Evolutionary conservation across 176 grass and related monocot genomes (phyloP).

Genomic region (Zea luxurians): DNA sequence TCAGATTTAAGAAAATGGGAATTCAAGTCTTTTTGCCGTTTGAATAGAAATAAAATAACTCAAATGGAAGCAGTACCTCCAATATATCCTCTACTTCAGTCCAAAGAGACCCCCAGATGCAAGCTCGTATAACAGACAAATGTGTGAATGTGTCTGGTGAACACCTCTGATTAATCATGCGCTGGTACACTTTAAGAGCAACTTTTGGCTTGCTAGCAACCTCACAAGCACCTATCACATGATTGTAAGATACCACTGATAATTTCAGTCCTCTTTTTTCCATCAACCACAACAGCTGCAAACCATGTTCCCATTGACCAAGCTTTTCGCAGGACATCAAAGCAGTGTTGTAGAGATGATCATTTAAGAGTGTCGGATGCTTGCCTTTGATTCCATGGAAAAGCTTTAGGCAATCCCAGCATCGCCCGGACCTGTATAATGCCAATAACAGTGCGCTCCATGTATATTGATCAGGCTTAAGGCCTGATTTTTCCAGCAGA

Average conservation of each 20-base stretch:
- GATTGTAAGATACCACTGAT: conserved; percentile 74
- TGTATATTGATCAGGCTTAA: conserved; percentile 79
- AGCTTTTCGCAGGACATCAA: conserved; percentile 85
- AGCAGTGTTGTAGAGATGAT: conserved; percentile 71
- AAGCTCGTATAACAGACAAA: conserved; percentile 78
- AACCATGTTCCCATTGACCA: conserved; percentile 78
- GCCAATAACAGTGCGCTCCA: conserved; percentile 75
- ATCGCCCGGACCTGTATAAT: conserved; percentile 70
- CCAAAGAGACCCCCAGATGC: conserved; percentile 93
- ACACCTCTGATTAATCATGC: conserved; percentile 60
- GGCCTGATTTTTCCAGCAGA: conserved; percentile 58
- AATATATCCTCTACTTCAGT: conserved; percentile 71
- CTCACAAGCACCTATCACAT: conserved; percentile 87
- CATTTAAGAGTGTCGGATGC: conserved; percentile 44
- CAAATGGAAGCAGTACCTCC: conserved; percentile 49
- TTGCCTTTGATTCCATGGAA: conserved; percentile 68
- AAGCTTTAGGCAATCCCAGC: conserved; percentile 62
- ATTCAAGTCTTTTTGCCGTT: too few relatives aligned
- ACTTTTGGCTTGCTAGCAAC: conserved; percentile 63
- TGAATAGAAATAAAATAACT: too few relatives aligned
- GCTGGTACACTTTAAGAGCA: conserved; percentile 71
- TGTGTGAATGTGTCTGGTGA: conserved; percentile 77
- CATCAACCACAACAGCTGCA: conserved; percentile 89
- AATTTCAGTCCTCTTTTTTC: conserved; percentile 63
- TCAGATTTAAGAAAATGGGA: too few relatives aligned